A percentile compares a stretch with the other conserved stretches of the same genome.
Conservation (phyloP, 495 filamentous ascomycete genomes). For the Platismatia glauca region DNA sequence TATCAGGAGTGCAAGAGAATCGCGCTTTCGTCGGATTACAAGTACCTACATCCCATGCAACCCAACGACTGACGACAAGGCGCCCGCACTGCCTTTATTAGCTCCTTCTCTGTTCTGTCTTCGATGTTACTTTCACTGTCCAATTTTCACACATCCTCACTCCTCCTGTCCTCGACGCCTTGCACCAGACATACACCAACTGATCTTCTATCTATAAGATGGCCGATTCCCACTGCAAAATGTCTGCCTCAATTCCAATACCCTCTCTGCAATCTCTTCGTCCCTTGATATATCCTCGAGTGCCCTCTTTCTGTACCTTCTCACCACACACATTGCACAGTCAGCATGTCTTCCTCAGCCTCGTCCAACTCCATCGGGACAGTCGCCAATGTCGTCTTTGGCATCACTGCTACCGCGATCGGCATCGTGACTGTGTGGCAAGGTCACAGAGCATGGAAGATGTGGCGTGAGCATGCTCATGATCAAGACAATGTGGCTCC, state of each 20-base stretch:
- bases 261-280: not conserved
- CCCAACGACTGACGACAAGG: no score
- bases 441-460: slow-evolving; percentile 11
- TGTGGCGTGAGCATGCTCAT: not conserved
- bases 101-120: no score
- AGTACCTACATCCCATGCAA: no score
- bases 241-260: not conserved
- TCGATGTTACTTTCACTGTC: no score
- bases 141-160: no score
- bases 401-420: slow-evolving; percentile 12
- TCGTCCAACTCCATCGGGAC: slow-evolving; percentile 9
- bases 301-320: not conserved
- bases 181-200: no score
- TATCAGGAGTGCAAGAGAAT: no score
- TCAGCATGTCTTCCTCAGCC: slow-evolving; percentile 6
- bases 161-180: no score
- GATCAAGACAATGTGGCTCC: not conserved
- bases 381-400: slow-evolving; percentile 11
- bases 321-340: not conserved
- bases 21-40: no score
- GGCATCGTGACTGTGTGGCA: slow-evolving; percentile 14
- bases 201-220: no score
- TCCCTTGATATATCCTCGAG: not conserved
- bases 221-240: not conserved
- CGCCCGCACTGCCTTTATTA: no score